A percentile compares a stretch with the other conserved stretches of the same genome.
phyloP scores from a whole-genome alignment of 768 basidiomycete species.

The Leccinum uliginosum region DNA sequence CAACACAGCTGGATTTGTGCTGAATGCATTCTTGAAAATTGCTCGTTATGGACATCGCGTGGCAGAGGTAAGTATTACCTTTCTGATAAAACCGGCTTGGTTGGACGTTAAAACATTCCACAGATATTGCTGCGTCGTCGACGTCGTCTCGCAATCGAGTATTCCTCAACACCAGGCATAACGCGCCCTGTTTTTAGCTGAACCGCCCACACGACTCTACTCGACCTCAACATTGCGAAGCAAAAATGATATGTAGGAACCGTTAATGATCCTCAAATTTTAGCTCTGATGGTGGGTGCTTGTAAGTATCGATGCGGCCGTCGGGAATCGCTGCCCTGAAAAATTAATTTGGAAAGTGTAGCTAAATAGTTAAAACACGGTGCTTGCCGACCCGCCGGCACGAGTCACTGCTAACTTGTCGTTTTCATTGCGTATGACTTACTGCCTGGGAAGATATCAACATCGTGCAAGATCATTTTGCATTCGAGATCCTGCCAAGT shows the following conservation, averaged over 20 bases:
- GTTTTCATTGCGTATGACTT: neutral
- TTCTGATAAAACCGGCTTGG: neutral
- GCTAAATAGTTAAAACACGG: neutral
- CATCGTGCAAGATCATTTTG: neutral
- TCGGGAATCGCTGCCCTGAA: conserved; percentile 1
- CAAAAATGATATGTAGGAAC: neutral
- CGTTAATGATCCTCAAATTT: neutral
- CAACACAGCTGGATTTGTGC: conserved; percentile 20
- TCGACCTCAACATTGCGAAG: neutral
- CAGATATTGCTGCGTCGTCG: neutral
- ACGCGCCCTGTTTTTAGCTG: neutral
- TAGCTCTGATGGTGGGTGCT: neutral
- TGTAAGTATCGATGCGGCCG: neutral
- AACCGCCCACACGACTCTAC: neutral
- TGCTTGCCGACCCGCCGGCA: conserved; percentile 4
- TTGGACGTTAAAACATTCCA: neutral
- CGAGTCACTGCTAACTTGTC: neutral
- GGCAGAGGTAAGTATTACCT: conserved; percentile 3
- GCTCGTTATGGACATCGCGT: conserved; percentile 16
- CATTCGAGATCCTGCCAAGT: neutral
- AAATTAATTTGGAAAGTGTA: conserved; percentile 1
- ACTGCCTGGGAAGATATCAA: neutral
- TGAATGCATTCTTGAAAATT: conserved; percentile 12
- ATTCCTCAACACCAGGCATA: neutral
- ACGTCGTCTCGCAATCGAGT: neutral